Conservation (phyloP, 371 early-diverging fungal species). For the Lichtheimia ornata region DNA sequence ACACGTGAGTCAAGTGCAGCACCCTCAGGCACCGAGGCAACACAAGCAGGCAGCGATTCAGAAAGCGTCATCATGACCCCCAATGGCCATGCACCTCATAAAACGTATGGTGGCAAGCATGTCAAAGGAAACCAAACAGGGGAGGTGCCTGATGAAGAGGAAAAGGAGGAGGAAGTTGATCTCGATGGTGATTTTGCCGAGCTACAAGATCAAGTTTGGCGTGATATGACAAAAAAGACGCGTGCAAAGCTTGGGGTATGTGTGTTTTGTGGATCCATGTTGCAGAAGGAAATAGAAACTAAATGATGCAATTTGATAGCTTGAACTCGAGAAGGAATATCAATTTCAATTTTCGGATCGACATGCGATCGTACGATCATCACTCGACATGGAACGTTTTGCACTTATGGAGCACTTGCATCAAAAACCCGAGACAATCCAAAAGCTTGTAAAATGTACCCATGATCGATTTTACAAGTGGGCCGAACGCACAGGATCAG, state of each 20-base stretch:
- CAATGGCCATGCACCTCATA: conserved; percentile 17
- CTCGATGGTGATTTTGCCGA: conserved; percentile 52
- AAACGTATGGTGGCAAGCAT: conserved; percentile 23
- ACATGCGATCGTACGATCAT: conserved; percentile 47
- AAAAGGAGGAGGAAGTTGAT: conserved; percentile 46
- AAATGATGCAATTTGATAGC: conserved; percentile 9
- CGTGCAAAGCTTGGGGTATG: conserved; percentile 54
- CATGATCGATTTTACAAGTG: conserved; percentile 36
- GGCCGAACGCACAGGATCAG: conserved; percentile 32
- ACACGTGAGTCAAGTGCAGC: conserved; percentile 27
- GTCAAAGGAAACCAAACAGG: conserved; percentile 8
- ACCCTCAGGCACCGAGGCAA: conserved; percentile 11
- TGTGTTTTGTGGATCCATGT: not conserved
- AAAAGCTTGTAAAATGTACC: conserved; percentile 32
- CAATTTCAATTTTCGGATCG: conserved; percentile 58
- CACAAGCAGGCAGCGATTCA: conserved; percentile 14
- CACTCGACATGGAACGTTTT: conserved; percentile 60
- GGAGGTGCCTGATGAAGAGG: conserved; percentile 38
- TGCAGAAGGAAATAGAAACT: not conserved
- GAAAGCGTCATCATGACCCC: conserved; percentile 24
- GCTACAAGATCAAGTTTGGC: conserved; percentile 62
- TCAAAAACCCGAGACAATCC: conserved; percentile 32
- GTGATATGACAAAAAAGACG: conserved; percentile 60
- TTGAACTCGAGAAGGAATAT: conserved; percentile 53
- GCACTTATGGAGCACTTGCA: conserved; percentile 54